Evolutionary conservation across 495 filamentous ascomycete genomes (phyloP), one percentile per base, ranked within the genome.

Genomic region (Rhypophila decipiens): DNA sequence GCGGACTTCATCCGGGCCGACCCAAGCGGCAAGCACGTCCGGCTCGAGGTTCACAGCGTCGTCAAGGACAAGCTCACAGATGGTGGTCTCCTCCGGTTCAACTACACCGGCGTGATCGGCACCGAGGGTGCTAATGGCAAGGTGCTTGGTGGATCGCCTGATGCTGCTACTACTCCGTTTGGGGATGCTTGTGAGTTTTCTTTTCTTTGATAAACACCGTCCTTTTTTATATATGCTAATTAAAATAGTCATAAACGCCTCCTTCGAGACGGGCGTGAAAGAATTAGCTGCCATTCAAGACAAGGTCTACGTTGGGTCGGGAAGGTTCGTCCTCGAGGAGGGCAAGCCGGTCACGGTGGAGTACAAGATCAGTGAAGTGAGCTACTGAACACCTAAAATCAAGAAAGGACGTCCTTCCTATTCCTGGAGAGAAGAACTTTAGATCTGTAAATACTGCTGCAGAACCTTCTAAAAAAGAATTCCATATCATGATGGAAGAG

Each of bases 311-410:
- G 76, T 81, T 24, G 77, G 65, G 3, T 66, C 71, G 31, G 79
- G 78, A 12, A 65, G 68, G 8, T 82, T 84, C 57, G 63, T 74
- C 20, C 39, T 78, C 17, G 73, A 79, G 60, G 42, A 59, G 27
- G 79, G 74, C 11, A 75, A 81, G 64, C 68, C 73, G 1, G 43
- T 67, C 3, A 60, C 72, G 29, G 78, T 82, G 17, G 78, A 82
- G 66, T 82, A 82, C 56, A 72, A 75, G 57, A 68, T 84, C 53
- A 75, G 77, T 50, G 74, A 79, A 65, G 75, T 79, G 29, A n/a
- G n/a, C n/a, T n/a, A n/a, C n/a, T n/a, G n/a, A n/a, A n/a, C n/a
- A n/a, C n/a, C n/a, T n/a, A n/a, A n/a, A n/a, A n/a, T n/a, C n/a
- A n/a, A n/a, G n/a, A n/a, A n/a, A n/a, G n/a, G n/a, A n/a, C n/a